Percentiles rank a stretch among this genome's conserved stretches.
These are phyloP conservation scores for Chloris gayana DNA, from an alignment of 176 grass and related monocot genomes.

Conservation along the genomic window DNA sequence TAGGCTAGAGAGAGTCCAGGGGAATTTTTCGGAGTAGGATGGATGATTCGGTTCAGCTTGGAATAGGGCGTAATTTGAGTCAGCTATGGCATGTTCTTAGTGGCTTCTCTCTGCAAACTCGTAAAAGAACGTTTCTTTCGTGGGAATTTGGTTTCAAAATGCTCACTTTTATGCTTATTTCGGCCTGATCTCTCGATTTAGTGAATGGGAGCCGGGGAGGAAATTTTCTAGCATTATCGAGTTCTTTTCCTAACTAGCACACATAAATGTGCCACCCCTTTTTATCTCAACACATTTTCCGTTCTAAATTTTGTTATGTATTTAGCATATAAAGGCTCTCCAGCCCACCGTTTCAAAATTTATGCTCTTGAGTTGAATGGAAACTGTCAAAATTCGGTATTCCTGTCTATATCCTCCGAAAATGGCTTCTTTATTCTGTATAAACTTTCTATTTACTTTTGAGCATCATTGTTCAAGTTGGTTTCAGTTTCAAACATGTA, in stretches of 20 bases:
- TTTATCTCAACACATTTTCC: too few species aligned
- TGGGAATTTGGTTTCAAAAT: neutral
- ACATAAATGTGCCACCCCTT: too few species aligned
- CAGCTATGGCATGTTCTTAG: neutral
- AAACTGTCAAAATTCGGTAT: neutral
- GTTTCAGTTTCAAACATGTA: neutral
- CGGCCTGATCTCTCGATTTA: neutral
- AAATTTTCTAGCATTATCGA: neutral
- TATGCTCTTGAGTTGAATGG: neutral
- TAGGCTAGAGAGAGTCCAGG: too few species aligned
- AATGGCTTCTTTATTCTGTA: neutral
- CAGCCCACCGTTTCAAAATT: too few species aligned
- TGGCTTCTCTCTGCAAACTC: neutral
- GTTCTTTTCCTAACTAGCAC: neutral
- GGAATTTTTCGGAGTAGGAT: too few species aligned
- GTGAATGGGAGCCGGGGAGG: neutral
- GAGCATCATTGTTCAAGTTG: neutral
- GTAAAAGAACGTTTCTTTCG: neutral
- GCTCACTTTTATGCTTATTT: slow-evolving; percentile 2
- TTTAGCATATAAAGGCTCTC: too few species aligned
- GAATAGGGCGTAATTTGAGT: neutral
- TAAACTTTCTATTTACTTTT: neutral
- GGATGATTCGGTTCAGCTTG: neutral
- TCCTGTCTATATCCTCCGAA: too few species aligned
- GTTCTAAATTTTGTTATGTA: too few species aligned